Evolutionary conservation across 805 yeast species (phyloP).

Genomic region (Diddensiella transvaalensis): DNA sequence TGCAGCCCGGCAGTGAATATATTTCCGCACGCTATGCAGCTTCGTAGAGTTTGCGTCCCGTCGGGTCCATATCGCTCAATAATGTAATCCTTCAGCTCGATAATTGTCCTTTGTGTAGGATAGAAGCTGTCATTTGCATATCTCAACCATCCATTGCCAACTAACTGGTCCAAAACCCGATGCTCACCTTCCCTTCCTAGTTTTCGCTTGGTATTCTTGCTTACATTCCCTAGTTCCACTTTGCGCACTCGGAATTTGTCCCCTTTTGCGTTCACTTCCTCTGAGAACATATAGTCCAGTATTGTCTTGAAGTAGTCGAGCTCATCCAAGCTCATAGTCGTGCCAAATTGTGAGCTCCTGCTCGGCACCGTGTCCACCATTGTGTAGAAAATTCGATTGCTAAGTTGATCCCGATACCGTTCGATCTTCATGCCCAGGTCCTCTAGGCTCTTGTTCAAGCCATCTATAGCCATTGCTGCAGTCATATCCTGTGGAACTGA

Average conservation of each 20-base stretch:
- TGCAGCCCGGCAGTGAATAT: conserved; percentile 51
- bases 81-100: conserved; percentile 46
- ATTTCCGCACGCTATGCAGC: conserved; percentile 51
- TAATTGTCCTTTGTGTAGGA: conserved; percentile 37
- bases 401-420: conserved; percentile 36
- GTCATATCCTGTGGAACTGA: conserved; percentile 8
- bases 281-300: conserved; percentile 39
- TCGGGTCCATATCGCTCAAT: conserved; percentile 39
- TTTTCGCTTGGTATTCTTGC: conserved; percentile 3
- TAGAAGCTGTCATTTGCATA: conserved; percentile 28
- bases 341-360: conserved; percentile 38
- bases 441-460: conserved; percentile 36
- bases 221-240: neutral
- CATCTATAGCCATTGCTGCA: conserved; percentile 26
- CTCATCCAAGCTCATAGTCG: conserved; percentile 37
- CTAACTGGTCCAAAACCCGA: conserved; percentile 27
- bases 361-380: conserved; percentile 42
- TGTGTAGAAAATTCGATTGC: conserved; percentile 35
- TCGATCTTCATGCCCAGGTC: conserved; percentile 38
- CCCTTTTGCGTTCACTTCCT: conserved; percentile 13
- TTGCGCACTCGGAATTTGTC: conserved; percentile 6
- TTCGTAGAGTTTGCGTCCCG: conserved; percentile 31
- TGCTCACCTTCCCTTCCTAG: neutral
- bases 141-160: conserved; percentile 50
- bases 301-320: conserved; percentile 47